Base-by-base conservation (phyloP, 2,329 filamentous ascomycete genomes). In the Byssothecium circinans region DNA sequence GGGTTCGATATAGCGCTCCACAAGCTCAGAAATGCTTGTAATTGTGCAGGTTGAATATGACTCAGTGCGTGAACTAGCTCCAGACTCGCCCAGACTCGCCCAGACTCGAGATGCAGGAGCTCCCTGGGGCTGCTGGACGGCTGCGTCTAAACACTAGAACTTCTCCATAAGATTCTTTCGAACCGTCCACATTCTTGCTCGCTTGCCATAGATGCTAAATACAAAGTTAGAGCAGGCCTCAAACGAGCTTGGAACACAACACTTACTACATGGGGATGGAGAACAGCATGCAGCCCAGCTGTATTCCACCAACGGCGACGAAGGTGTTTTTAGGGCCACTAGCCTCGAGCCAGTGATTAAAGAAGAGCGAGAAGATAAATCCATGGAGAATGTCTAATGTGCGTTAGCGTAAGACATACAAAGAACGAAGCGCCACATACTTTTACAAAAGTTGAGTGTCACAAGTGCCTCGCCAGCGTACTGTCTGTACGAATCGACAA, bases 401-500 rank as follows among this genome's bases (percentile, higher is more conserved):
- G 10, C 32, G 46, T 60, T 45, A 60, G 55, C 49, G 35, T 54
- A 60, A 60, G 59, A 52, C 2, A 30, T 19, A 35, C 17, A 39
- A 10, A 18, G 18, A 20, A 20, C 12, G n/a, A 34, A 11, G 20
- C 12, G 17, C 12, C 27, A 74, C 74, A 61, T 68, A 81, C 79
- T 97, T 78, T 97, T 97, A 73, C 84, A 85, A 65, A 96, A 94
- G 65, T 96, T 97, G 57, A 97, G 77, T 17, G 92, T 96, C 12
- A 97, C 94, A 27, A 97, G 79, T 2, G 92, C 91, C 72, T 97
- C 92, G 17, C 91, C 91, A 0, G 92, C 92, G 70, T 96, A 96
- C 63, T 95, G 87, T 10, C 91, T 81, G 71, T 97, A 96, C 56
- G 86, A 91, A 72, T 97, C 92, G 7, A 97, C 90, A 45, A 88